Percentiles rank a stretch among this genome's conserved stretches.
phyloP scores from a whole-genome alignment of 1,284 basidiomycete species.

The Melanopsichium pennsylvanicum region DNA sequence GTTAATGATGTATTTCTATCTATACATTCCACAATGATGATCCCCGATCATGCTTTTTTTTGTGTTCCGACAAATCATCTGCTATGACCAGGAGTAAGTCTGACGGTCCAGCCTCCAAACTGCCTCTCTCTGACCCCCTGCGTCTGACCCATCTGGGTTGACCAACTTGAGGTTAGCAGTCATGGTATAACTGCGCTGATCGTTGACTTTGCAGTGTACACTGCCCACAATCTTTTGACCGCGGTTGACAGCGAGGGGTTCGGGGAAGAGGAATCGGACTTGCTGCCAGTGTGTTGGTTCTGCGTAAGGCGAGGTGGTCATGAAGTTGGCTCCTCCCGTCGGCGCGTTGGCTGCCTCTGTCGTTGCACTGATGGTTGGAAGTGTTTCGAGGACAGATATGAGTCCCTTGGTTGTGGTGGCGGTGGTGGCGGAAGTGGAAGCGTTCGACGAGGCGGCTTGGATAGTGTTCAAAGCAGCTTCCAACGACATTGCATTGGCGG shows the following conservation, averaged over 20 bases:
- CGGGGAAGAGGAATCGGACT: conserved; percentile 56
- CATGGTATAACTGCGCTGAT: conserved; percentile 57
- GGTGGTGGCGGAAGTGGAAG: neutral
- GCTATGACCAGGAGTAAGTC: conserved; percentile 59
- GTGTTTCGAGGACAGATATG: conserved; percentile 7
- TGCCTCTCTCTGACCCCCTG: conserved; percentile 22
- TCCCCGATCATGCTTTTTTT: neutral
- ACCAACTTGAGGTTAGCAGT: conserved; percentile 31
- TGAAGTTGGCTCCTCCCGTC: conserved; percentile 28
- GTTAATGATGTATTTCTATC: neutral
- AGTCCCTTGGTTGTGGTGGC: too few species aligned
- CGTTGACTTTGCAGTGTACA: conserved; percentile 58
- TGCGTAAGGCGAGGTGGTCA: conserved; percentile 60
- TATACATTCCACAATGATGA: too few species aligned
- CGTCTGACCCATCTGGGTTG: conserved; percentile 24
- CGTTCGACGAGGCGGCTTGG: conserved; percentile 13
- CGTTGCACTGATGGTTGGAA: conserved; percentile 30
- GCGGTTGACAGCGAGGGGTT: conserved; percentile 60
- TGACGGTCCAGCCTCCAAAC: conserved; percentile 60
- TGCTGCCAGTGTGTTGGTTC: conserved; percentile 65
- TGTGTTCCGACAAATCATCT: neutral
- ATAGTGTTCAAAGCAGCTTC: conserved; percentile 11
- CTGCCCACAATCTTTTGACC: conserved; percentile 55
- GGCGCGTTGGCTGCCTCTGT: neutral
- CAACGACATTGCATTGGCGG: conserved; percentile 7